Percentiles rank a stretch among this genome's conserved stretches.
phyloP scores from a whole-genome alignment of 2,329 filamentous ascomycete genomes.

The Gaeumannomyces tritici region DNA sequence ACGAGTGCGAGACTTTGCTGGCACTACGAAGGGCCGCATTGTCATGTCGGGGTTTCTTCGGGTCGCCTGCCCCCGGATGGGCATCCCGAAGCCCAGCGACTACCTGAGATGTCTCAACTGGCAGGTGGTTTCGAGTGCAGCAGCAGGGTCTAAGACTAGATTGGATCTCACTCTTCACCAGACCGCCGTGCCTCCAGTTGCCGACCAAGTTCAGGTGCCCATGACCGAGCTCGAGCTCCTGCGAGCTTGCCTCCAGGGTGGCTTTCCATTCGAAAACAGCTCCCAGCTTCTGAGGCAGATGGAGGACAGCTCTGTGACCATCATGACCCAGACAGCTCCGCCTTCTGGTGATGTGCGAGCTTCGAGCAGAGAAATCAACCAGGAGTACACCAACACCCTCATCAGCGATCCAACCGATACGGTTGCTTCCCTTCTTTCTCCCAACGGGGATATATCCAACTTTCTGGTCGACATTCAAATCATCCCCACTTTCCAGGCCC shows the following conservation, averaged over 20 bases:
- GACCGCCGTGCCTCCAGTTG: background rate
- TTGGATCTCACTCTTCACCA: background rate
- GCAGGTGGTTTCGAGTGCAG: background rate
- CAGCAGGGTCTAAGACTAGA: too few relatives aligned
- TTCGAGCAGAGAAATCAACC: background rate
- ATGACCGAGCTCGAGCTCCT: constrained; percentile 1
- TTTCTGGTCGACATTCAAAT: background rate
- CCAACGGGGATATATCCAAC: background rate
- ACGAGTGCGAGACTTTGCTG: background rate
- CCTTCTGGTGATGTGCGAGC: background rate
- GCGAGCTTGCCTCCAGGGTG: constrained; percentile 1
- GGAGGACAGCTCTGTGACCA: constrained; percentile 1
- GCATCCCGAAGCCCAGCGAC: constrained; percentile 1
- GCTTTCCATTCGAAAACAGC: constrained; percentile 2
- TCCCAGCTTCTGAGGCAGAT: background rate
- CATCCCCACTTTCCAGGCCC: background rate
- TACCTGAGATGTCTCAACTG: background rate
- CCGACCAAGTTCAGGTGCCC: background rate
- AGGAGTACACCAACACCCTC: background rate
- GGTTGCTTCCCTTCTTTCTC: background rate
- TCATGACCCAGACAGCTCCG: background rate
- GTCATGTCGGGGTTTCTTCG: background rate
- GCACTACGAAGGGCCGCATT: background rate
- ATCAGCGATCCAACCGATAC: background rate
- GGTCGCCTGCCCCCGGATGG: background rate